These are phyloP conservation scores for Fusarium cyanostomum DNA, from an alignment of 2,329 filamentous ascomycete genomes.

Conservation along the genomic window DNA sequence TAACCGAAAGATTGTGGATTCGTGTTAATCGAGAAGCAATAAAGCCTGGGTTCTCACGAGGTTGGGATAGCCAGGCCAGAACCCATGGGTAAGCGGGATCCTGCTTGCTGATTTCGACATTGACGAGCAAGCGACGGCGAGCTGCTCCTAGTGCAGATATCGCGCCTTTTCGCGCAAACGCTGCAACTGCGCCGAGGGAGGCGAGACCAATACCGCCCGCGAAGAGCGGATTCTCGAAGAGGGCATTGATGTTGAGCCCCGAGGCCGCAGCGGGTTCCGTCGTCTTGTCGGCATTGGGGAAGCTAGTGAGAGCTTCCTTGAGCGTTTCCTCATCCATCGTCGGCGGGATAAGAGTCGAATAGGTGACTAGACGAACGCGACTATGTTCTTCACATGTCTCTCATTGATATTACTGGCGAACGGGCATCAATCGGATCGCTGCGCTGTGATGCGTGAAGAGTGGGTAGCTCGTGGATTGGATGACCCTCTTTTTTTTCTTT, in stretches of 20 bases:
- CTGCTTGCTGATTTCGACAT: slow-evolving; percentile 94
- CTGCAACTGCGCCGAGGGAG: slow-evolving; percentile 82
- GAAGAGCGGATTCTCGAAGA: slow-evolving; percentile 71
- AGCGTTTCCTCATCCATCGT: slow-evolving; percentile 33
- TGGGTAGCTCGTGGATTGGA: not conserved
- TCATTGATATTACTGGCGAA: not conserved
- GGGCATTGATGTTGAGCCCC: slow-evolving; percentile 62
- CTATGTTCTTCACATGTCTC: slow-evolving; percentile 17
- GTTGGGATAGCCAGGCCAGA: slow-evolving; percentile 90
- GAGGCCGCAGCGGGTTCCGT: slow-evolving; percentile 44
- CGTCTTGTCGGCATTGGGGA: slow-evolving; percentile 45
- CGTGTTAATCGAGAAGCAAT: slow-evolving; percentile 66
- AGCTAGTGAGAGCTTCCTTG: slow-evolving; percentile 29
- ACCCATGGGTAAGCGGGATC: slow-evolving; percentile 96
- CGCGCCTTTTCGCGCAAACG: slow-evolving; percentile 81
- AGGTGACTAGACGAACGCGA: slow-evolving; percentile 14
- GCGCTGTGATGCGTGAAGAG: not conserved
- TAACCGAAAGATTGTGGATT: slow-evolving; percentile 68
- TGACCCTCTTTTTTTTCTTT: slow-evolving; percentile 32
- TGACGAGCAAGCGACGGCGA: slow-evolving; percentile 87
- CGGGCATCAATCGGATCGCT: slow-evolving; percentile 1
- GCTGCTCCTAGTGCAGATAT: slow-evolving; percentile 78
- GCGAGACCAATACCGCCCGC: slow-evolving; percentile 88
- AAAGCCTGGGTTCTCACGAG: slow-evolving; percentile 72
- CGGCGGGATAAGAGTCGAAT: not conserved